These are phyloP conservation scores for Neospermospora avenae DNA, from an alignment of 2,329 filamentous ascomycete species.

Conservation along the genomic window DNA sequence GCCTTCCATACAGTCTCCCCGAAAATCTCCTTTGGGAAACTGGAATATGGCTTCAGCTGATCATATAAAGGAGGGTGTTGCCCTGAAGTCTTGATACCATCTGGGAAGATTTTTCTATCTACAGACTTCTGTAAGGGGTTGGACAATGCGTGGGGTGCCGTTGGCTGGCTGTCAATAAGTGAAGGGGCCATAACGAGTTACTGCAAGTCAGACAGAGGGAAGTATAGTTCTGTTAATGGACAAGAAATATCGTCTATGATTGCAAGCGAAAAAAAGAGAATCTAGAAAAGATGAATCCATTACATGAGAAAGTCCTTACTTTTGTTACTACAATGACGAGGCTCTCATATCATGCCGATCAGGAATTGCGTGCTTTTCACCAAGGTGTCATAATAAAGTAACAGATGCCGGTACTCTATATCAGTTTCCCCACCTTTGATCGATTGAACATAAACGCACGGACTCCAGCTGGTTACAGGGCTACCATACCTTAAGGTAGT, in stretches of 20 bases:
- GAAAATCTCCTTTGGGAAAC: slow-evolving; percentile 68
- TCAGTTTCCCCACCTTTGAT: not conserved
- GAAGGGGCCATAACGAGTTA: slow-evolving; percentile 9
- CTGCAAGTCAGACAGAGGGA: not conserved
- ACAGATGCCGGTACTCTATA: not conserved
- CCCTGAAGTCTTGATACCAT: slow-evolving; percentile 51
- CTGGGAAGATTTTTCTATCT: slow-evolving; percentile 34
- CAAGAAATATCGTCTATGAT: not conserved
- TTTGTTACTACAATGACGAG: not conserved
- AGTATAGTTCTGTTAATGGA: not conserved
- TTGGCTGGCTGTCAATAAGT: slow-evolving; percentile 8
- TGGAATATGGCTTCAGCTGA: slow-evolving; percentile 61
- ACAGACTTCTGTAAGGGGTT: slow-evolving; percentile 7
- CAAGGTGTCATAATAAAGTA: not conserved
- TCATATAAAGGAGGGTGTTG: slow-evolving; percentile 69
- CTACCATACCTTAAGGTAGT: too few relatives aligned
- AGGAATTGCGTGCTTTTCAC: slow-evolving; percentile 1
- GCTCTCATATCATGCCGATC: not conserved
- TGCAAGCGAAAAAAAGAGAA: not conserved
- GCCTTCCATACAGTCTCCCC: slow-evolving; percentile 70
- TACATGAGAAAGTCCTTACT: not conserved
- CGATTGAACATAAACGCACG: not conserved
- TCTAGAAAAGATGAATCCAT: not conserved
- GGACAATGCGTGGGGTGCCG: slow-evolving; percentile 7
- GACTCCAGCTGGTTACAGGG: too few relatives aligned